phyloP scores from a whole-genome alignment of 106 monocot genomes.

The Iris macrosiphon region DNA sequence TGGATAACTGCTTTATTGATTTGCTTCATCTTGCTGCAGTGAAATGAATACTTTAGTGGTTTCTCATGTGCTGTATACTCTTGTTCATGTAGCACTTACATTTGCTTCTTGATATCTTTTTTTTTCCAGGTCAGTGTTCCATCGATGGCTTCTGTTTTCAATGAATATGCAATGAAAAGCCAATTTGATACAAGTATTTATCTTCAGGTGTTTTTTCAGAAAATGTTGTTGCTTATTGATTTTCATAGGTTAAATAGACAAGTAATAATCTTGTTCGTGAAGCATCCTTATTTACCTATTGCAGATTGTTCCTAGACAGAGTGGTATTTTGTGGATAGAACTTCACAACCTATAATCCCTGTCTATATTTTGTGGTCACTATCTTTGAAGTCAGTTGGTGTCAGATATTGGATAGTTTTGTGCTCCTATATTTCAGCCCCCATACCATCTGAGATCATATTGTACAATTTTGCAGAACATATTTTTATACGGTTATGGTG shows the following conservation, averaged over 20 bases:
- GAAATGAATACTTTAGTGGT: background rate
- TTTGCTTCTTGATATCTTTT: constrained; percentile 3
- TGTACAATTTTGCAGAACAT: constrained; percentile 57
- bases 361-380: too few relatives aligned
- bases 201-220: constrained; percentile 65
- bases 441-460: background rate
- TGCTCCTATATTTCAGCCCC: background rate
- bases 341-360: too few relatives aligned
- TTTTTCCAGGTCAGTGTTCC: constrained; percentile 88
- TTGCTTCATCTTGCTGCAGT: constrained; percentile 2
- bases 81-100: background rate
- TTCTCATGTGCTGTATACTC: background rate
- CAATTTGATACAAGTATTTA: constrained; percentile 98
- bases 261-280: too few relatives aligned
- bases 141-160: constrained; percentile 91
- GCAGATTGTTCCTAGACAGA: too few relatives aligned
- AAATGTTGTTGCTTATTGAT: background rate
- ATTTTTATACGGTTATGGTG: constrained; percentile 98
- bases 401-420: background rate
- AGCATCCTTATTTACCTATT: background rate
- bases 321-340: too few relatives aligned
- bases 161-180: constrained; percentile 96
- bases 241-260: too few relatives aligned
- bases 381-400: background rate
- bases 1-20: background rate